Conservation (phyloP, 2,329 filamentous ascomycete species). For the Microdochium trichocladiopsis region DNA sequence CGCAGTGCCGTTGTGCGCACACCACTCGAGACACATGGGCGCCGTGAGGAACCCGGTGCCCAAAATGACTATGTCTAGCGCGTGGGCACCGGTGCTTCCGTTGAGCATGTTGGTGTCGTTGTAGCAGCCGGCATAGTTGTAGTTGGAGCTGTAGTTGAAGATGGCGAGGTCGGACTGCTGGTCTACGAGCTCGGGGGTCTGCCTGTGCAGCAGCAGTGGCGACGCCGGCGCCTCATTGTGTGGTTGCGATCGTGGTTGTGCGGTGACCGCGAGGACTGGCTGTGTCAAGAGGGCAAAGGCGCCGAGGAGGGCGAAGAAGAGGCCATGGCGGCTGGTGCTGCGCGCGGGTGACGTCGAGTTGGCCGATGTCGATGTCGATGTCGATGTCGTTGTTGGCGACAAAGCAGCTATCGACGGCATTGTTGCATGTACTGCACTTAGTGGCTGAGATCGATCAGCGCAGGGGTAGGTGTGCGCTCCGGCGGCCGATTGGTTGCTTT, state of each 20-base stretch:
- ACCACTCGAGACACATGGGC: conserved; percentile 42
- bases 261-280: neutral
- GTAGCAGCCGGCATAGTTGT: conserved; percentile 49
- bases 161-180: conserved; percentile 8
- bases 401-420: too few species aligned
- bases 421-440: neutral
- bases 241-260: neutral
- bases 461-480: too few species aligned
- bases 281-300: neutral
- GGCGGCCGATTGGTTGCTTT: too few species aligned
- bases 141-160: conserved; percentile 28
- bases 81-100: conserved; percentile 31
- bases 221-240: neutral
- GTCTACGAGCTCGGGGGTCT: too few species aligned
- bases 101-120: conserved; percentile 45
- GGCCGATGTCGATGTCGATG: neutral
- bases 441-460: neutral
- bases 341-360: neutral
- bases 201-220: neutral
- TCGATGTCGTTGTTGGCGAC: neutral
- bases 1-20: conserved; percentile 16
- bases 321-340: neutral
- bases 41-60: conserved; percentile 43
- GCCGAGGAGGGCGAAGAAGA: neutral
- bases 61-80: conserved; percentile 34